Base-by-base conservation (phyloP, 306 rosid genomes). In the Castanea sativa region DNA sequence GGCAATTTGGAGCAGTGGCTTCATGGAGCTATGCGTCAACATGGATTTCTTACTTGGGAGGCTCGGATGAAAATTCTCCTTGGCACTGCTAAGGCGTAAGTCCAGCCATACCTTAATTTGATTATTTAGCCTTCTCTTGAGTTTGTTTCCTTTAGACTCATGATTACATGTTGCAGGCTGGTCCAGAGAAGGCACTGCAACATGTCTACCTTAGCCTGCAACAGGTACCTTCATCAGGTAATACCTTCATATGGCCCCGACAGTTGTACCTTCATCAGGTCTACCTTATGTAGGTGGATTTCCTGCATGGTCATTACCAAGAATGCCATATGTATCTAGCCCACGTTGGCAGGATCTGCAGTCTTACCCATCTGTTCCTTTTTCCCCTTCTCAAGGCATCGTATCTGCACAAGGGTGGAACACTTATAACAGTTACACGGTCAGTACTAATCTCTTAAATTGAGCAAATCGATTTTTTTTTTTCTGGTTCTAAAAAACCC, bases 1-100 rank as follows among this genome's bases (percentile, higher is more conserved):
- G 97, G 97, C 61, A 92, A 92, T 76, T 84, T 92, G 43, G 97
- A 92, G 83, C 97, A 92, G 71, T 92, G 97, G 97, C 96, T 91
- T 70, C 97, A 93, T 83, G 97, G 97, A 78, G 94, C 90, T 27
- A 89, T 93, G 96, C 83, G 86, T 29, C 92, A 91, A 74, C 86
- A 84, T 85, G 97, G 94, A 69, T 91, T 76, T 87, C 90, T 93
- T 59, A 93, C 97, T 69, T 93, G 97, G 97, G 97, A 91, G n/a
- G 97, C 97, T 56, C 90, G 97, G 38, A 85, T 89, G 89, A 93
- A 93, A 86, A 86, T 93, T 83, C 94, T 93, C 71, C 92, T 91
- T 10, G 97, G 97, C 80, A 93, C 97, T 19, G 96, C 97, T 19
- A 91, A 93, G 84, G 97, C 92, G 97, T 93, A 83, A 71, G 92